A percentile compares a stretch with the other conserved stretches of the same genome.
These are phyloP conservation scores for Penicillium sp. DNA, from an alignment of 2,329 filamentous ascomycete species.

Conservation along the genomic window DNA sequence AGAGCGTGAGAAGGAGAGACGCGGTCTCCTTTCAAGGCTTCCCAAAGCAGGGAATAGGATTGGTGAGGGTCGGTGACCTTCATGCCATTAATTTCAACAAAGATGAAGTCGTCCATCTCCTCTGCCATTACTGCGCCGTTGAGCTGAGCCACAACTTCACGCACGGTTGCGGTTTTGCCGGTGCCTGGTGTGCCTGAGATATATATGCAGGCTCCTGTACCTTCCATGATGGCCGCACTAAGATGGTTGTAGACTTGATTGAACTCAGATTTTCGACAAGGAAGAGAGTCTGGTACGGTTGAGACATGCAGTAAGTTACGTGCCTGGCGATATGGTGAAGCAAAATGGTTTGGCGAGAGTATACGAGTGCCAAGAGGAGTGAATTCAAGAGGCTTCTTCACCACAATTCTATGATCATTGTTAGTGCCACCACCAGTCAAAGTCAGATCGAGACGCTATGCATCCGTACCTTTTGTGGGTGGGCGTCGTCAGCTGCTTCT, in stretches of 20 bases:
- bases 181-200: constrained; percentile 98
- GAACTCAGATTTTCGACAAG: constrained; percentile 91
- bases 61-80: constrained; percentile 98
- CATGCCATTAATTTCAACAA: constrained; percentile 99
- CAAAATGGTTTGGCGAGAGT: constrained; percentile 70
- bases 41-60: constrained; percentile 92
- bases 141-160: constrained; percentile 86
- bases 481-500: constrained; percentile 56
- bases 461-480: constrained; percentile 57
- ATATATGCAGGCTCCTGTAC: constrained; percentile 93
- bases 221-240: constrained; percentile 89
- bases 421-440: neutral
- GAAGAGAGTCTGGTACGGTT: constrained; percentile 81
- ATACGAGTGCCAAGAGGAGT: constrained; percentile 89
- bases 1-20: constrained; percentile 90
- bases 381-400: constrained; percentile 90
- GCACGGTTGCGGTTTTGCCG: constrained; percentile 94
- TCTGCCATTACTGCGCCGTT: constrained; percentile 85
- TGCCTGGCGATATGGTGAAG: constrained; percentile 86
- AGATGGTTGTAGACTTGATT: constrained; percentile 88
- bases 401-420: constrained; percentile 51
- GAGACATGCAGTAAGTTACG: constrained; percentile 89
- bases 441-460: neutral
- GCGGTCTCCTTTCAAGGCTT: constrained; percentile 88
- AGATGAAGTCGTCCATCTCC: constrained; percentile 96